A percentile compares a stretch with the other conserved stretches of the same genome.
These are phyloP conservation scores for Physcomitrium patens DNA, from an alignment of 225 moss, liverwort and hornwort species.

Conservation along the genomic window DNA sequence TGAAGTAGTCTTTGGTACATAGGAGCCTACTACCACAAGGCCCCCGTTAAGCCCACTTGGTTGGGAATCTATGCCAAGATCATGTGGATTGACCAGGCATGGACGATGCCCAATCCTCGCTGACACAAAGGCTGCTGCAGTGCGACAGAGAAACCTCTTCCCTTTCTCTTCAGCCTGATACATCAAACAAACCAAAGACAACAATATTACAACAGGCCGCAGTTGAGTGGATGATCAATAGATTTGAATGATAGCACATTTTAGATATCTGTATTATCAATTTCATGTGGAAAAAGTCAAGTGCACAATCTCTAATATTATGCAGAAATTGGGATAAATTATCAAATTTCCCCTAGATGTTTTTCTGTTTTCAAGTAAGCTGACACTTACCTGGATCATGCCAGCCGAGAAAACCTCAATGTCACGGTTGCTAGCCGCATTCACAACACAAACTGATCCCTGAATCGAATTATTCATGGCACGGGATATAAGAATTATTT, in stretches of 20 bases:
- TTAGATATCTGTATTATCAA: background rate
- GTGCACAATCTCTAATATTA: background rate
- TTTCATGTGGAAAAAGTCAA: background rate
- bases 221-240: background rate
- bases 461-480: slow-evolving; percentile 37
- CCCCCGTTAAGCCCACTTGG: slow-evolving; percentile 69
- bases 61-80: slow-evolving; percentile 59
- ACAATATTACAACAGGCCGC: background rate
- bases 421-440: slow-evolving; percentile 90
- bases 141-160: slow-evolving; percentile 83
- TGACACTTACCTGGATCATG: slow-evolving; percentile 79
- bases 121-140: slow-evolving; percentile 94
- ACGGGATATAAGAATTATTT: slow-evolving; percentile 4
- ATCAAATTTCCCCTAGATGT: background rate
- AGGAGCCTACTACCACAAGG: slow-evolving; percentile 85
- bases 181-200: slow-evolving; percentile 21
- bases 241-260: background rate
- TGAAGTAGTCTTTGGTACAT: slow-evolving; percentile 84
- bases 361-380: slow-evolving; percentile 5
- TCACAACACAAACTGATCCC: slow-evolving; percentile 86
- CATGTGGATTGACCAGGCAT: slow-evolving; percentile 60
- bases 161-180: slow-evolving; percentile 84
- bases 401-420: slow-evolving; percentile 93
- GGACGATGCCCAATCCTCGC: slow-evolving; percentile 84
- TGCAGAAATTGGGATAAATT: background rate